A percentile compares a stretch with the other conserved stretches of the same genome.
Evolutionary conservation across 441 rosid genomes (phyloP).

Genomic region (Raphanus hybrid): DNA sequence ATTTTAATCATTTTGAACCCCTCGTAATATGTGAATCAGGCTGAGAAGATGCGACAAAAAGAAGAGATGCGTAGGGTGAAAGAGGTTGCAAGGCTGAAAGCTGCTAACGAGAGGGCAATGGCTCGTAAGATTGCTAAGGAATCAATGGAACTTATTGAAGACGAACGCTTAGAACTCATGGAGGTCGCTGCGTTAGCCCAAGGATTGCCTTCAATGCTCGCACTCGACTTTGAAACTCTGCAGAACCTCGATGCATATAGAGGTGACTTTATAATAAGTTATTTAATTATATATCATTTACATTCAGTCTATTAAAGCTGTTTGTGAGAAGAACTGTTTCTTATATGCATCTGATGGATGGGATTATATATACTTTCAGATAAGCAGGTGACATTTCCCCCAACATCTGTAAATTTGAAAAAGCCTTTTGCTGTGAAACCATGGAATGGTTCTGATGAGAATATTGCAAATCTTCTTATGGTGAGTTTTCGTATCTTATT

Average conservation of each 20-base stretch:
- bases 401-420: slow-evolving; percentile 62
- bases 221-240: slow-evolving; percentile 76
- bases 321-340: background rate
- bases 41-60: slow-evolving; percentile 84
- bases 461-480: slow-evolving; percentile 84
- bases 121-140: slow-evolving; percentile 94
- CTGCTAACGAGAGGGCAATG: slow-evolving; percentile 90
- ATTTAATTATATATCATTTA: background rate
- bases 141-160: slow-evolving; percentile 86
- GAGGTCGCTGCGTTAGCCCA: slow-evolving; percentile 75
- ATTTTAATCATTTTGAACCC: background rate
- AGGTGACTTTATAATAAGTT: slow-evolving; percentile 51
- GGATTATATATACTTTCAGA: slow-evolving; percentile 52
- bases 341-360: slow-evolving; percentile 23
- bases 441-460: slow-evolving; percentile 83
- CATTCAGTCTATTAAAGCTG: background rate
- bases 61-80: slow-evolving; percentile 83
- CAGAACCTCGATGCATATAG: slow-evolving; percentile 75
- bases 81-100: slow-evolving; percentile 90
- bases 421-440: slow-evolving; percentile 74
- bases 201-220: slow-evolving; percentile 70
- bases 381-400: slow-evolving; percentile 66
- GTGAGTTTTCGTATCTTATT: slow-evolving; percentile 50
- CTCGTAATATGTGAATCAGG: slow-evolving; percentile 47
- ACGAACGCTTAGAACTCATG: slow-evolving; percentile 93